A percentile compares a stretch with the other conserved stretches of the same genome.
These are phyloP conservation scores for Xylaria sp. DNA, from an alignment of 495 filamentous ascomycete genomes.

Conservation along the genomic window DNA sequence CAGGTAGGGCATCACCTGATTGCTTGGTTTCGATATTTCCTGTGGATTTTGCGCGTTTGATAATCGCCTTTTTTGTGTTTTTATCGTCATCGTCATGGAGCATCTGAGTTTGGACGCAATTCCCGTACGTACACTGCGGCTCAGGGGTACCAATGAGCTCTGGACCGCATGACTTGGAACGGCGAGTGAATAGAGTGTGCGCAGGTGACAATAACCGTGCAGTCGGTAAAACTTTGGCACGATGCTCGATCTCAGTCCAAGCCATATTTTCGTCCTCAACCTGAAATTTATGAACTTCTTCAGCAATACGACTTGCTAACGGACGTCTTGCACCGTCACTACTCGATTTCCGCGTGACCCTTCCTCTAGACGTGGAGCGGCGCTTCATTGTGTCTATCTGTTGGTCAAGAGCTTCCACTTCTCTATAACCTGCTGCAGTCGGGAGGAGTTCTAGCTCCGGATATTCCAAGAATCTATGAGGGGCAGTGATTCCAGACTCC, in stretches of 20 bases:
- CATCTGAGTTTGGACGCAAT: constrained; percentile 35
- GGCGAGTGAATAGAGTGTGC: constrained; percentile 12
- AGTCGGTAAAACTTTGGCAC: background rate
- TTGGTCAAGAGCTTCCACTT: constrained; percentile 43
- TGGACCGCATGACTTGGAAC: constrained; percentile 15
- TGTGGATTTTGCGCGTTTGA: constrained; percentile 27
- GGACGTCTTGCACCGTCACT: constrained; percentile 28
- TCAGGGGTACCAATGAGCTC: constrained; percentile 5
- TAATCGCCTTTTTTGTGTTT: constrained; percentile 42
- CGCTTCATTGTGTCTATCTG: constrained; percentile 46
- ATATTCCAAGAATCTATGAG: constrained; percentile 39
- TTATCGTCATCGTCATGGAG: constrained; percentile 42
- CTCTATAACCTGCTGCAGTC: constrained; percentile 39
- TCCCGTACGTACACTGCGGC: constrained; percentile 28
- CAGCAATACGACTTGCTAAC: constrained; percentile 34
- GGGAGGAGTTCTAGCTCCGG: constrained; percentile 46
- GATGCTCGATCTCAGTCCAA: constrained; percentile 22
- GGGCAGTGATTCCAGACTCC: constrained; percentile 23
- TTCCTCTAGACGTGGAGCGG: constrained; percentile 27
- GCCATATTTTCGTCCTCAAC: constrained; percentile 12
- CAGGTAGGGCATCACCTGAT: background rate
- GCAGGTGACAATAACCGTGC: constrained; percentile 17
- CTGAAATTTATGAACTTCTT: constrained; percentile 38
- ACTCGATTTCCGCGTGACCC: constrained; percentile 15
- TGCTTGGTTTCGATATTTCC: constrained; percentile 23